phyloP scores from a whole-genome alignment of 2,329 filamentous ascomycete genomes.

The Sarocladiaceae sp. region DNA sequence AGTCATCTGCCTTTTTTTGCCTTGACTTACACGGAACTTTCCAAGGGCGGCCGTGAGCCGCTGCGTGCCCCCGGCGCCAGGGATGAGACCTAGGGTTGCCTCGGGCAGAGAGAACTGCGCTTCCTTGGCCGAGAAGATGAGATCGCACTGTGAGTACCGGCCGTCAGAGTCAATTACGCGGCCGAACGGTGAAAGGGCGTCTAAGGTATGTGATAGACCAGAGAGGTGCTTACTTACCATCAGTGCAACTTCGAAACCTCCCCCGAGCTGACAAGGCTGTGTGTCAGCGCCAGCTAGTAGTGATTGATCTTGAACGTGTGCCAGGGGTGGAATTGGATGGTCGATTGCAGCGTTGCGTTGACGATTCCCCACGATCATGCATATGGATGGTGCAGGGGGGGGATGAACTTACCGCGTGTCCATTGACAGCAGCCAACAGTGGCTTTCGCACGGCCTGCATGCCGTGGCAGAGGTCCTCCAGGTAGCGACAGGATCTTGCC shows the following conservation, averaged over 20 bases:
- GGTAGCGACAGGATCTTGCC: constrained; percentile 26
- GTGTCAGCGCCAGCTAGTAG: no score
- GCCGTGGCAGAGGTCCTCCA: constrained; percentile 34
- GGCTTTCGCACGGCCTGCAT: constrained; percentile 34
- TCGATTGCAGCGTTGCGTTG: not conserved
- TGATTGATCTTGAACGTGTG: no score
- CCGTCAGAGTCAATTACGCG: not conserved
- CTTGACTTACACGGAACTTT: constrained; percentile 30
- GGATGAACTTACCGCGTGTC: constrained; percentile 37
- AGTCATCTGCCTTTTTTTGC: not conserved
- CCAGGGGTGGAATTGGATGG: no score
- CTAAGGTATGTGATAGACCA: not conserved
- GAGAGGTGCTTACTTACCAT: constrained; percentile 26
- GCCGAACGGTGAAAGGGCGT: not conserved
- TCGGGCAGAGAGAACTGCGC: constrained; percentile 34
- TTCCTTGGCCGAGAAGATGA: constrained; percentile 29
- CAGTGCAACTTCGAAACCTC: constrained; percentile 44
- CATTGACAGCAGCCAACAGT: constrained; percentile 42
- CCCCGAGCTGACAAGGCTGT: no score
- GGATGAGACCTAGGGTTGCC: constrained; percentile 33
- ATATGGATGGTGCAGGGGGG: not conserved
- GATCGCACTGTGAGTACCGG: constrained; percentile 25
- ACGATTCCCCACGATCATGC: not conserved
- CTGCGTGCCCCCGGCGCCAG: constrained; percentile 34
- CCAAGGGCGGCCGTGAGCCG: constrained; percentile 32